A percentile compares a stretch with the other conserved stretches of the same genome.
phyloP scores from a whole-genome alignment of 345 rosid species.

The Gossypium herbaceum region DNA sequence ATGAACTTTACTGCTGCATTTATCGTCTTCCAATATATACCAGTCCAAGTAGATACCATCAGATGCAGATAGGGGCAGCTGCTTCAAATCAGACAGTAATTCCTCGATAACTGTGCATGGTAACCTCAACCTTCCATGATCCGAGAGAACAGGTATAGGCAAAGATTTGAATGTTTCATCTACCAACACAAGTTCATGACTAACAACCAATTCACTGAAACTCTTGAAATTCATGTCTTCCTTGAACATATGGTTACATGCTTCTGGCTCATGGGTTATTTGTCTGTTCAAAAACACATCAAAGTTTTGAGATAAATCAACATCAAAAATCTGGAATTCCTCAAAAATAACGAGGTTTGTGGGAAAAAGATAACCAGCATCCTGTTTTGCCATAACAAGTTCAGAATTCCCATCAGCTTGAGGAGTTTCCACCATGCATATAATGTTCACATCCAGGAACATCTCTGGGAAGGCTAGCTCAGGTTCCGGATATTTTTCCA shows the following conservation, averaged over 20 bases:
- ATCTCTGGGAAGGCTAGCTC: constrained; percentile 28
- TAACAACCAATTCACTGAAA: constrained; percentile 64
- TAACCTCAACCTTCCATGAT: constrained; percentile 38
- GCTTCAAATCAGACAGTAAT: constrained; percentile 42
- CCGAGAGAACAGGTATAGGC: constrained; percentile 61
- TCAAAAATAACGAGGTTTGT: constrained; percentile 36
- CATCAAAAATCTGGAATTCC: constrained; percentile 50
- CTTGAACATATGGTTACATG: constrained; percentile 42
- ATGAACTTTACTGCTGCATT: constrained; percentile 28
- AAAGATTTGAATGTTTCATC: constrained; percentile 76
- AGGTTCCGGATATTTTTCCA: constrained; percentile 37
- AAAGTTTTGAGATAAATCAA: constrained; percentile 38
- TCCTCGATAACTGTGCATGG: constrained; percentile 38
- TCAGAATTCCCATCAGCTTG: constrained; percentile 22
- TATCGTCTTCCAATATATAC: constrained; percentile 65
- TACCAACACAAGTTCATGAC: constrained; percentile 57
- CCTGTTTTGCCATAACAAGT: constrained; percentile 25
- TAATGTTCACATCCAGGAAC: constrained; percentile 39
- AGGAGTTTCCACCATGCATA: constrained; percentile 39
- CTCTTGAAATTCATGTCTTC: constrained; percentile 62
- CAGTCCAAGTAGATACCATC: constrained; percentile 86
- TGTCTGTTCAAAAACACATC: constrained; percentile 39
- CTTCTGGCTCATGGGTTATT: constrained; percentile 35
- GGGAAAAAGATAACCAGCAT: constrained; percentile 23
- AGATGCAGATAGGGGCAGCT: constrained; percentile 51